Evolutionary conservation across 352 stramenopile species (phyloP).

Genomic region (Globisporangium nunn): DNA sequence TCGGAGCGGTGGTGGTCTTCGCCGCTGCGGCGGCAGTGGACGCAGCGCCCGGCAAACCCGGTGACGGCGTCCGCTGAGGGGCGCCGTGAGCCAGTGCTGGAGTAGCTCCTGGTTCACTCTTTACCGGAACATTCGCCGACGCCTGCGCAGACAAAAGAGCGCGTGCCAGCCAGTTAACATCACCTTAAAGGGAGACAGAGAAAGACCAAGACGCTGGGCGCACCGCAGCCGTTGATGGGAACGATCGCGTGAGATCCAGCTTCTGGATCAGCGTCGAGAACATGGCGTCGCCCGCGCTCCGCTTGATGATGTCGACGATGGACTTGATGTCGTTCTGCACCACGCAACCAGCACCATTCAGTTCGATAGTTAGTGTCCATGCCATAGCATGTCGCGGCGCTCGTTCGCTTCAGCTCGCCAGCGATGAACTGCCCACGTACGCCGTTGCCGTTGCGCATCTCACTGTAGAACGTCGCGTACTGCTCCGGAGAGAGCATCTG

Average conservation of each 20-base stretch:
- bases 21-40: neutral
- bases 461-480: conserved; percentile 72
- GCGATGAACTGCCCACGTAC: conserved; percentile 14
- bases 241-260: conserved; percentile 66
- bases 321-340: conserved; percentile 81
- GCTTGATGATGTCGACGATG: conserved; percentile 86
- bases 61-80: too few relatives aligned
- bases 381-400: too few relatives aligned
- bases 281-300: conserved; percentile 71
- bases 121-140: conserved; percentile 15
- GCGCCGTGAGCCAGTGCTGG: too few relatives aligned
- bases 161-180: neutral
- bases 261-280: conserved; percentile 80
- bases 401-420: neutral
- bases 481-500: conserved; percentile 81
- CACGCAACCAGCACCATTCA: neutral
- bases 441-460: conserved; percentile 77
- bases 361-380: too few relatives aligned
- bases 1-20: conserved; percentile 1
- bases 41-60: too few relatives aligned
- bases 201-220: neutral
- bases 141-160: neutral
- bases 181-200: neutral
- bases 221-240: conserved; percentile 19
- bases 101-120: neutral